Percentiles rank a stretch among this genome's conserved stretches.
Evolutionary conservation across 164 flowering plant genomes (phyloP).

Genomic region (Chimonanthus salicifolius): DNA sequence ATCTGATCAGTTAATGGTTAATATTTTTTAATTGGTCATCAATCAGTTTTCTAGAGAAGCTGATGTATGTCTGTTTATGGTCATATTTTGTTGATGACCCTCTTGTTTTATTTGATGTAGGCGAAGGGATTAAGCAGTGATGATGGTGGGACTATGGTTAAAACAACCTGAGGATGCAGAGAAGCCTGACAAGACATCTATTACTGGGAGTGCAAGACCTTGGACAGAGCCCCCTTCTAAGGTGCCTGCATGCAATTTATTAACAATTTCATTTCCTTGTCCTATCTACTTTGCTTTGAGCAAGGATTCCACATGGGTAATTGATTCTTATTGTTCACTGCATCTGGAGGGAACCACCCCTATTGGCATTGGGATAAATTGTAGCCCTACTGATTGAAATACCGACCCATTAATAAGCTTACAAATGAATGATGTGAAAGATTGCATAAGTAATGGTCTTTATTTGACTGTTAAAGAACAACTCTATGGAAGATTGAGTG

Average conservation of each 20-base stretch:
- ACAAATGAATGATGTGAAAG: not conserved
- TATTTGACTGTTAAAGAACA: not conserved
- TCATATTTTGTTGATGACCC: slow-evolving; percentile 2
- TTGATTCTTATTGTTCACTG: not conserved
- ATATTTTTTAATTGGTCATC: too few species aligned
- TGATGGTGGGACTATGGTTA: slow-evolving; percentile 22
- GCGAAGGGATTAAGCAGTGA: slow-evolving; percentile 32
- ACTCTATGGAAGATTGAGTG: not conserved
- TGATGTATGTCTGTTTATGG: slow-evolving; percentile 1
- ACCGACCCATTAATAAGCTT: not conserved
- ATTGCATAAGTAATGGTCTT: not conserved
- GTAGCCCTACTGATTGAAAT: too few species aligned
- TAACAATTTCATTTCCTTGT: not conserved
- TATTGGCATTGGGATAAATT: too few species aligned
- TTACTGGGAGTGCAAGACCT: slow-evolving; percentile 33
- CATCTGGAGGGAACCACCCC: too few species aligned
- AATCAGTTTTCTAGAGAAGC: not conserved
- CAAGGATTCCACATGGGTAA: not conserved
- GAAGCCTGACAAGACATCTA: slow-evolving; percentile 32
- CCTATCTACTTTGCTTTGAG: not conserved
- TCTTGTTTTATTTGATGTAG: slow-evolving; percentile 31
- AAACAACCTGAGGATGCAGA: slow-evolving; percentile 31
- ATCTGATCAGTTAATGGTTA: not conserved
- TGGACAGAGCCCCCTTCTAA: slow-evolving; percentile 48
- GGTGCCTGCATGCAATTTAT: slow-evolving; percentile 25